These are phyloP conservation scores for Pachyrhizus erosus DNA, from an alignment of 306 rosid genomes.

Conservation along the genomic window DNA sequence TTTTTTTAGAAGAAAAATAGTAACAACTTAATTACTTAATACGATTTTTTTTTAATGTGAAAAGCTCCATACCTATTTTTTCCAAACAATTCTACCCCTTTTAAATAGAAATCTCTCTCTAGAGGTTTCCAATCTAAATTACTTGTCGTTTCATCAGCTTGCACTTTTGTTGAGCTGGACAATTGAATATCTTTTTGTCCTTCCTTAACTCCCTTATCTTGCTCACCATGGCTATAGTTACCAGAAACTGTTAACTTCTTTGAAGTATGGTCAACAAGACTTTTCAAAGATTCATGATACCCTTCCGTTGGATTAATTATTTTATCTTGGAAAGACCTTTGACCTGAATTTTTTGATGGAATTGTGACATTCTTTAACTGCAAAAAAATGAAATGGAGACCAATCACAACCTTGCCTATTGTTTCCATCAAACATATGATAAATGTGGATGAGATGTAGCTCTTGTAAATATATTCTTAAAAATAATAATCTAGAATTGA, in stretches of 20 bases:
- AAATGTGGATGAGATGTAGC: slow-evolving; percentile 17
- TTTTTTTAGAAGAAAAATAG: neutral
- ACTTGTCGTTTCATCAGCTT: slow-evolving; percentile 42
- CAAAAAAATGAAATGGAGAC: slow-evolving; percentile 40
- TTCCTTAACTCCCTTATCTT: slow-evolving; percentile 31
- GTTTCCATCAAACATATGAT: slow-evolving; percentile 19
- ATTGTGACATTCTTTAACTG: slow-evolving; percentile 49
- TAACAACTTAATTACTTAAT: neutral
- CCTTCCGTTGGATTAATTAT: slow-evolving; percentile 28
- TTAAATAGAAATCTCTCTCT: slow-evolving; percentile 76
- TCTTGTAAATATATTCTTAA: neutral
- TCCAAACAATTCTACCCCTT: slow-evolving; percentile 90
- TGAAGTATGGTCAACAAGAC: slow-evolving; percentile 40
- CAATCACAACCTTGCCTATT: slow-evolving; percentile 18
- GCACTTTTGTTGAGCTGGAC: slow-evolving; percentile 44
- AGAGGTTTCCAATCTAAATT: slow-evolving; percentile 67
- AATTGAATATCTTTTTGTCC: slow-evolving; percentile 31
- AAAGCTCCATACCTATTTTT: slow-evolving; percentile 67
- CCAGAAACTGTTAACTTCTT: slow-evolving; percentile 44
- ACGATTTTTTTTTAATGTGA: slow-evolving; percentile 8
- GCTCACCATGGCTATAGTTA: slow-evolving; percentile 41
- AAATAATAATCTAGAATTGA: neutral
- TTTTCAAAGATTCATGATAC: slow-evolving; percentile 15
- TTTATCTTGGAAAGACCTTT: slow-evolving; percentile 33
- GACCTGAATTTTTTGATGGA: slow-evolving; percentile 29